A percentile compares a stretch with the other conserved stretches of the same genome.
Conservation (phyloP, 2,329 filamentous ascomycete genomes). For the Dryadomyces sulphureus region DNA sequence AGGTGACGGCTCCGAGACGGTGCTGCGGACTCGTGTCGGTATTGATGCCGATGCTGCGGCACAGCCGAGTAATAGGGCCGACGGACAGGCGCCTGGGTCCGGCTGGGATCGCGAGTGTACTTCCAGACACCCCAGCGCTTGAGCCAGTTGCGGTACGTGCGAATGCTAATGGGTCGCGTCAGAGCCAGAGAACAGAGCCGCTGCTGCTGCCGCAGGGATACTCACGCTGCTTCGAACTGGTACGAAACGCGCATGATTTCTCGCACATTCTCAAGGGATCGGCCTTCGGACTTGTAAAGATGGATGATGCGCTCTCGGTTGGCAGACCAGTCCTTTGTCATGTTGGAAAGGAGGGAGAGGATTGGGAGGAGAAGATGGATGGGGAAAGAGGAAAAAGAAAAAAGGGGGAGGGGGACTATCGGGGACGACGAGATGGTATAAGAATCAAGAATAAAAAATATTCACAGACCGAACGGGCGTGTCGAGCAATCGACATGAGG, state of each 20-base stretch:
- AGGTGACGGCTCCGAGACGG: background rate
- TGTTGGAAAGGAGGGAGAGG: background rate
- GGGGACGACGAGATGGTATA: too few species aligned
- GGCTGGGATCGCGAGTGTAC: constrained; percentile 21
- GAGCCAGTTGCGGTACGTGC: constrained; percentile 34
- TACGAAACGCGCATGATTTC: background rate
- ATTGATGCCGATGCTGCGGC: too few species aligned
- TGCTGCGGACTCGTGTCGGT: background rate
- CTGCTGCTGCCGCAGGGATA: background rate
- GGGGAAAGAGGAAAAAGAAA: too few species aligned
- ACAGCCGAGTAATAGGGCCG: too few species aligned
- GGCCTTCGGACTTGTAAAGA: constrained; percentile 25
- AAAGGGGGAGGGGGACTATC: too few species aligned
- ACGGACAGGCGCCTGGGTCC: background rate
- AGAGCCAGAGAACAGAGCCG: background rate
- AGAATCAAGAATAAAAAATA: too few species aligned
- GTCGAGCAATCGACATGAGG: too few species aligned
- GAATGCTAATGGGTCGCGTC: constrained; percentile 12
- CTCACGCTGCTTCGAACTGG: constrained; percentile 21
- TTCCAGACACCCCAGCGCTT: constrained; percentile 30
- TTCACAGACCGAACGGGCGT: too few species aligned
- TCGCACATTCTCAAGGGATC: constrained; percentile 25
- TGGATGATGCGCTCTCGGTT: constrained; percentile 17
- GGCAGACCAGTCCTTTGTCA: background rate
- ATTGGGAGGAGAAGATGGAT: too few species aligned